These are phyloP conservation scores for Helminthosporium solani DNA, from an alignment of 2,329 filamentous ascomycete genomes.

Conservation along the genomic window DNA sequence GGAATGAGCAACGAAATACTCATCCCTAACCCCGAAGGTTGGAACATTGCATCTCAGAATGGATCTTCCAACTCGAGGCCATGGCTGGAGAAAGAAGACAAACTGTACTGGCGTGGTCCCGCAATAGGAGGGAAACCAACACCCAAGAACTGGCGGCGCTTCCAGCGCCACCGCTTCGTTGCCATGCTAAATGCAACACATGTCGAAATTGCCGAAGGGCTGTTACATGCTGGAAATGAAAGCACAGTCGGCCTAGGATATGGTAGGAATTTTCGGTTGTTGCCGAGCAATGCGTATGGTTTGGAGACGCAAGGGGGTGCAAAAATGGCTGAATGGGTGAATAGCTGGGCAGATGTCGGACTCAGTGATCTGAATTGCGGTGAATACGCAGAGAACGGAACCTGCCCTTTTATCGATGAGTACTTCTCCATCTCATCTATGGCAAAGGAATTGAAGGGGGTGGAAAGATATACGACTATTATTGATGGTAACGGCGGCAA, in stretches of 20 bases:
- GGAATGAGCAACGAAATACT: slow-evolving; percentile 54
- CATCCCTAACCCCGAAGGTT: slow-evolving; percentile 46
- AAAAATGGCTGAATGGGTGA: slow-evolving; percentile 41
- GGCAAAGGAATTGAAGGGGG: neutral
- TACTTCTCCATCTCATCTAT: slow-evolving; percentile 31
- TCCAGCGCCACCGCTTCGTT: slow-evolving; percentile 74
- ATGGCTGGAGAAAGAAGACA: slow-evolving; percentile 47
- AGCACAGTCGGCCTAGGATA: slow-evolving; percentile 21
- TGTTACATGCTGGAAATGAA: slow-evolving; percentile 14
- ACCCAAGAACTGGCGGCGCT: slow-evolving; percentile 64
- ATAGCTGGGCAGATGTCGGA: slow-evolving; percentile 40
- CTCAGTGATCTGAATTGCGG: slow-evolving; percentile 49
- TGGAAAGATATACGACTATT: slow-evolving; percentile 56
- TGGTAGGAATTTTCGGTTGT: slow-evolving; percentile 45
- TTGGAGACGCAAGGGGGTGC: slow-evolving; percentile 11
- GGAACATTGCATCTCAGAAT: slow-evolving; percentile 40
- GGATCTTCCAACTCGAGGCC: slow-evolving; percentile 13
- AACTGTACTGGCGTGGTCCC: slow-evolving; percentile 50
- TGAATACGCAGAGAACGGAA: slow-evolving; percentile 32
- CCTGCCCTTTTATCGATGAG: slow-evolving; percentile 49
- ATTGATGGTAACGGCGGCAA: slow-evolving; percentile 59
- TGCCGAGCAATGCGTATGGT: slow-evolving; percentile 25
- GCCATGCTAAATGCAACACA: slow-evolving; percentile 68
- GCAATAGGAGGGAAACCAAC: slow-evolving; percentile 50
- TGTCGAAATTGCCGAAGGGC: slow-evolving; percentile 51